Evolutionary conservation across 140 eudicot species (phyloP).

Genomic region (Anethum foeniculum): DNA sequence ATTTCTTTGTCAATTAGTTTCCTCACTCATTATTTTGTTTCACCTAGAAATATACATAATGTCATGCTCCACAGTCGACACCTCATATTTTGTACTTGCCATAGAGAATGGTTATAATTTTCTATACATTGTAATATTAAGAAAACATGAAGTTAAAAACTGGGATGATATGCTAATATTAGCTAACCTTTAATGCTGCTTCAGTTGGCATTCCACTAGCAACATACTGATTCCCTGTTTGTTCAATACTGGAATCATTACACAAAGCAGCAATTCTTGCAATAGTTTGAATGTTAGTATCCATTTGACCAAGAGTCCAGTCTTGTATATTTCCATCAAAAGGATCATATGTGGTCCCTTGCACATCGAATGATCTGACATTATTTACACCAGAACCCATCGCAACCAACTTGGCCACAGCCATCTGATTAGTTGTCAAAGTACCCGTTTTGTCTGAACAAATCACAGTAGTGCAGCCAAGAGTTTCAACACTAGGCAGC

Average conservation of each 20-base stretch:
- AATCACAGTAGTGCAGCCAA: slow-evolving; percentile 95
- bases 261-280: slow-evolving; percentile 86
- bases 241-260: slow-evolving; percentile 81
- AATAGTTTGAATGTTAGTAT: slow-evolving; percentile 62
- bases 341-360: slow-evolving; percentile 90
- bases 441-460: slow-evolving; percentile 99
- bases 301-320: slow-evolving; percentile 77
- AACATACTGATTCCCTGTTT: slow-evolving; percentile 51
- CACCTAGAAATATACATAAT: not conserved
- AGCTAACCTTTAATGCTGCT: slow-evolving; percentile 78
- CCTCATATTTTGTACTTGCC: not conserved
- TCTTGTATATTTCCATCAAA: slow-evolving; percentile 67
- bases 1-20: not conserved
- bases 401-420: slow-evolving; percentile 83
- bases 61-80: not conserved
- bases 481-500: slow-evolving; percentile 95
- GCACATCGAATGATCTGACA: slow-evolving; percentile 48
- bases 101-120: not conserved
- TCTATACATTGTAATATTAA: not conserved
- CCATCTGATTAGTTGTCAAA: slow-evolving; percentile 94
- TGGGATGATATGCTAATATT: slow-evolving; percentile 4
- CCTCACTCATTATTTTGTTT: not conserved
- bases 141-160: not conserved
- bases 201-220: slow-evolving; percentile 95
- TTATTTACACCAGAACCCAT: slow-evolving; percentile 44